Base-by-base conservation (phyloP, 2,329 filamentous ascomycete genomes). In the Penicillium sp. region DNA sequence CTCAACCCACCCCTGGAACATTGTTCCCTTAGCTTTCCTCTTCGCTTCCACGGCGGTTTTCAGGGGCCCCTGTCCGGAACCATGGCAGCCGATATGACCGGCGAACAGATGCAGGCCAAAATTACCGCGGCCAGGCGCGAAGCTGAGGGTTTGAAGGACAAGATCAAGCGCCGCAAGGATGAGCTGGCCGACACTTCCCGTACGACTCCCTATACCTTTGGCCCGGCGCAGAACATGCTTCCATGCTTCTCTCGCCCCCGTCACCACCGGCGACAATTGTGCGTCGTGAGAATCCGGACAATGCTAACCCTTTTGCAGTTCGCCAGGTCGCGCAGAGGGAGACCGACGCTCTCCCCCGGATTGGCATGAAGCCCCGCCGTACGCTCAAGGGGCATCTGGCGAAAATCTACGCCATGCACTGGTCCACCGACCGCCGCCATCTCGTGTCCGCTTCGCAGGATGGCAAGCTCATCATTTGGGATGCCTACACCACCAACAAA, bases 361-460 rank as follows among this genome's bases (percentile, higher is more conserved):
- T 94, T 70, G 80, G 91, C 65, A 97, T 98, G 93, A 94, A 93
- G 78, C 87, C 91, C 52, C 93, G 94, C 76, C 86, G 89, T 61
- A 96, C 90, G 35, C 78, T 98, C 55, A 97, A 97, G 76, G 93
- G 93, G 54, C 93, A 98, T 78, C 75, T 98, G 55, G 93, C 93
- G 60, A 98, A 98, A 76, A 98, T 98, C 62, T 98, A 98, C 71
- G 93, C 93, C 60, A 98, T 98, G 93, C 93, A 98, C 76, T 98
- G 93, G 93, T 97, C 93, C 21, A 98, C 93, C 51, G 93, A 98
- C 72, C 83, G 93, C 64, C 84, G 93, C 70, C 93, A 97, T 71
- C 81, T 97, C 47, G 93, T 98, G 36, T 97, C 93, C 9, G 93
- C 93, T 50, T 98, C 93, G 57, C 93, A 98, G 72, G 93, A 98